Evolutionary conservation across 2,329 filamentous ascomycete genomes (phyloP).

Genomic region (Didymella exigua): DNA sequence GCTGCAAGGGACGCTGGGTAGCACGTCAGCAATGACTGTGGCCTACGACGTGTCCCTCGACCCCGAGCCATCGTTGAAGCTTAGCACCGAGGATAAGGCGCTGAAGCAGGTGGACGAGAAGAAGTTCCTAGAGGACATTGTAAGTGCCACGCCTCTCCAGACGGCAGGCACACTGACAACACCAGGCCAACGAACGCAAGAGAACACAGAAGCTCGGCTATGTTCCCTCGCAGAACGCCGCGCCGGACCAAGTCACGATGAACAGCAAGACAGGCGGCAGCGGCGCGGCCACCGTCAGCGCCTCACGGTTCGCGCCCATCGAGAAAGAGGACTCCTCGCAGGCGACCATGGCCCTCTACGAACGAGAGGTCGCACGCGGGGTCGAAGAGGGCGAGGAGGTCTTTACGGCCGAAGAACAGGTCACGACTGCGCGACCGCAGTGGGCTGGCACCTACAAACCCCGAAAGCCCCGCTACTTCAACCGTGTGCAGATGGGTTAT

Average conservation of each 20-base stretch:
- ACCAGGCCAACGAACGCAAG: conserved; percentile 60
- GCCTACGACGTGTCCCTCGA: conserved; percentile 58
- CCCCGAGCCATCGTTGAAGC: conserved; percentile 69
- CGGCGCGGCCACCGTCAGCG: conserved; percentile 58
- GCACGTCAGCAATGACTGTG: conserved; percentile 15
- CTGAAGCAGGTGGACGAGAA: conserved; percentile 64
- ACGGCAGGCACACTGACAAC: conserved; percentile 1
- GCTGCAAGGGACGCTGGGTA: conserved; percentile 55
- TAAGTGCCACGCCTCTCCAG: conserved; percentile 38
- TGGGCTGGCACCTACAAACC: conserved; percentile 88
- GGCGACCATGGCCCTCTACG: conserved; percentile 85
- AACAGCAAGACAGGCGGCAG: conserved; percentile 43
- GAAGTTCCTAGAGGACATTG: conserved; percentile 62
- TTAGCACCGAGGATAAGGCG: conserved; percentile 67
- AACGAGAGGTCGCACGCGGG: conserved; percentile 88
- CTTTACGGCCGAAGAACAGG: conserved; percentile 85
- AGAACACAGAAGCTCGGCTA: conserved; percentile 70
- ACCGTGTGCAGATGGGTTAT: conserved; percentile 97
- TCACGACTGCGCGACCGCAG: conserved; percentile 69
- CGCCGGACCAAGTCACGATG: conserved; percentile 32
- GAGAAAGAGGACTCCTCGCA: conserved; percentile 82
- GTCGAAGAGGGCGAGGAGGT: conserved; percentile 95
- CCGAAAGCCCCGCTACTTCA: conserved; percentile 95
- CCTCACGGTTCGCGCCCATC: conserved; percentile 71
- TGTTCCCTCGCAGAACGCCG: conserved; percentile 63